Conservation (phyloP, 1,284 basidiomycete genomes). For the Cryptococcus sp. region DNA sequence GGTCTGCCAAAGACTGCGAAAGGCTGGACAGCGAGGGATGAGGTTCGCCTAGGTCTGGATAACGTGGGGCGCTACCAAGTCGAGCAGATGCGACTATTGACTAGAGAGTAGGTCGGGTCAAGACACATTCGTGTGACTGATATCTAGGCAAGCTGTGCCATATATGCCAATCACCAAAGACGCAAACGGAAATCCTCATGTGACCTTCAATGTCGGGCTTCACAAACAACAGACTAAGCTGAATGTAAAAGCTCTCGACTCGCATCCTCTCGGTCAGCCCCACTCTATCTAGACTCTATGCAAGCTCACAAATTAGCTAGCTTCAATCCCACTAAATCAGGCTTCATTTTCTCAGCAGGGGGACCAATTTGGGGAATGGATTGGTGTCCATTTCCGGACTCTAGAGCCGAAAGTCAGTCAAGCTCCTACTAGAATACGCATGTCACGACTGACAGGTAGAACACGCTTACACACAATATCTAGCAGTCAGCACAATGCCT, state of each 20-base stretch:
- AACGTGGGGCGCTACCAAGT: constrained; percentile 22
- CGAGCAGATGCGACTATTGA: constrained; percentile 15
- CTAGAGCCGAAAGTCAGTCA: constrained; percentile 55
- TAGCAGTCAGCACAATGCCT: constrained; percentile 73
- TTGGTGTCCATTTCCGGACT: constrained; percentile 76
- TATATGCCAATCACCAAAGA: constrained; percentile 24
- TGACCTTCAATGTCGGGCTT: constrained; percentile 25
- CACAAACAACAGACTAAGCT: constrained; percentile 13
- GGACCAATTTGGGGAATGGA: constrained; percentile 80
- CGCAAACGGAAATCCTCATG: constrained; percentile 11
- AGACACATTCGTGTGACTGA: background rate
- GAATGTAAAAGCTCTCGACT: constrained; percentile 16
- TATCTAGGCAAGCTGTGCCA: constrained; percentile 19
- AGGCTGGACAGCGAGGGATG: constrained; percentile 27
- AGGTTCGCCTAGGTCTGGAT: constrained; percentile 33
- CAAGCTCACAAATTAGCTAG: constrained; percentile 6
- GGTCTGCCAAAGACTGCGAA: constrained; percentile 3
- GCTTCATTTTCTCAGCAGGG: constrained; percentile 62
- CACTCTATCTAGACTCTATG: background rate
- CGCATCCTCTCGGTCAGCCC: constrained; percentile 17
- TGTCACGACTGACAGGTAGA: constrained; percentile 43
- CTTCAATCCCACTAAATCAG: constrained; percentile 6
- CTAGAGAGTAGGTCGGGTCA: constrained; percentile 14
- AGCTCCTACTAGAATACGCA: background rate
- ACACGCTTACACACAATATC: constrained; percentile 61